These are phyloP conservation scores for Alternaria solani DNA, from an alignment of 2,329 filamentous ascomycete genomes.

Conservation along the genomic window DNA sequence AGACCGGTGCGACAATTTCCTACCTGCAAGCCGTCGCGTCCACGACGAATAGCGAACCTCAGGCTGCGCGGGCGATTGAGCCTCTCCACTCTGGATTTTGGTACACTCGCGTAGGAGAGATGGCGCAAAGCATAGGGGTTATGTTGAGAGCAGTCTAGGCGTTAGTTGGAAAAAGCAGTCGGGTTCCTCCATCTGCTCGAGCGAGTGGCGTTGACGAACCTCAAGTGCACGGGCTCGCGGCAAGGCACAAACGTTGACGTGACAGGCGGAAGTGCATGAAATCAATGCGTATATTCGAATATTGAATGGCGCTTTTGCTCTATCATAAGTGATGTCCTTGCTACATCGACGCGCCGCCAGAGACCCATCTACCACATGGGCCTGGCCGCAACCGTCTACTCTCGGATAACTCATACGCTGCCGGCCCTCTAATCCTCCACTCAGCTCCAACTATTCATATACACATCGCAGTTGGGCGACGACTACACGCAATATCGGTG, in stretches of 20 bases:
- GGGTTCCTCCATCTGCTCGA: not conserved
- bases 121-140: not conserved
- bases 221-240: not conserved
- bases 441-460: not conserved
- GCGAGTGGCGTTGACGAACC: not conserved
- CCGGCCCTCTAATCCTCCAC: not conserved
- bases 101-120: not conserved
- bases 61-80: not conserved
- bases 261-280: slow-evolving; percentile 12
- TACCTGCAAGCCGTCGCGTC: not conserved
- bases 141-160: not conserved
- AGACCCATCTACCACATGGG: slow-evolving; percentile 30
- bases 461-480: not conserved
- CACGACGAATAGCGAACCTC: not conserved
- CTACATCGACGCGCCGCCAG: slow-evolving; percentile 10
- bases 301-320: slow-evolving; percentile 25
- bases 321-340: slow-evolving; percentile 3
- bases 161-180: not conserved
- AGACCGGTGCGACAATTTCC: not conserved
- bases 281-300: slow-evolving; percentile 21
- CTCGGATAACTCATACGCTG: not conserved
- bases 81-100: not conserved
- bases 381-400: slow-evolving; percentile 6
- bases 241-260: not conserved
- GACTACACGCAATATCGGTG: not conserved